Evolutionary conservation across 2,329 filamentous ascomycete genomes (phyloP).

Genomic region (Fusarium sp.): DNA sequence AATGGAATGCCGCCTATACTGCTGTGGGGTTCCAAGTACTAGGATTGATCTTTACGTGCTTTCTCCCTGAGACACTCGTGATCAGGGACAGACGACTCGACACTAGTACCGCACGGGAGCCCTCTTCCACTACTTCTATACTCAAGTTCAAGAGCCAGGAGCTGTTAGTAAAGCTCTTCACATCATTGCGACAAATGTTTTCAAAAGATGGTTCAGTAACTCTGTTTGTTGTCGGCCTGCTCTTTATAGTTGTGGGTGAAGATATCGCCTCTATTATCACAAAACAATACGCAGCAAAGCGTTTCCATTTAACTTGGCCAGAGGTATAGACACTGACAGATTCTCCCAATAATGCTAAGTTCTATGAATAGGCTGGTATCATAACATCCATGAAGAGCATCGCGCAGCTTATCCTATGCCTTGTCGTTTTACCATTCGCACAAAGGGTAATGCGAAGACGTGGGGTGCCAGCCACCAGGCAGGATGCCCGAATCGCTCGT

Average conservation of each 20-base stretch:
- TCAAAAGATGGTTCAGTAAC: background rate
- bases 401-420: background rate
- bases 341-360: background rate
- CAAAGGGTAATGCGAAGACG: background rate
- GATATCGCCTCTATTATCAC: background rate
- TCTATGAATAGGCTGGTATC: background rate
- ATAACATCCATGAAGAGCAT: background rate
- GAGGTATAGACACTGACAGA: background rate
- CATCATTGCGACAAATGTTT: background rate
- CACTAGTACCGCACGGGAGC: background rate
- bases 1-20: background rate
- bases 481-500: conserved; percentile 2
- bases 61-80: background rate
- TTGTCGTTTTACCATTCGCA: background rate
- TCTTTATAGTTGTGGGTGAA: background rate
- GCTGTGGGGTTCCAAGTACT: background rate
- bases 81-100: background rate
- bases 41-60: background rate
- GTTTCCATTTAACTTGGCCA: background rate
- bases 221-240: background rate
- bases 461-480: background rate
- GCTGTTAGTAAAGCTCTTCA: background rate
- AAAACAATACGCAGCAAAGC: conserved; percentile 2
- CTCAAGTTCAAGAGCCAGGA: background rate
- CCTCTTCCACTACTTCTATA: background rate